phyloP scores from a whole-genome alignment of 192 early-diverging fungal species.

The Rhizophlyctis rosea region DNA sequence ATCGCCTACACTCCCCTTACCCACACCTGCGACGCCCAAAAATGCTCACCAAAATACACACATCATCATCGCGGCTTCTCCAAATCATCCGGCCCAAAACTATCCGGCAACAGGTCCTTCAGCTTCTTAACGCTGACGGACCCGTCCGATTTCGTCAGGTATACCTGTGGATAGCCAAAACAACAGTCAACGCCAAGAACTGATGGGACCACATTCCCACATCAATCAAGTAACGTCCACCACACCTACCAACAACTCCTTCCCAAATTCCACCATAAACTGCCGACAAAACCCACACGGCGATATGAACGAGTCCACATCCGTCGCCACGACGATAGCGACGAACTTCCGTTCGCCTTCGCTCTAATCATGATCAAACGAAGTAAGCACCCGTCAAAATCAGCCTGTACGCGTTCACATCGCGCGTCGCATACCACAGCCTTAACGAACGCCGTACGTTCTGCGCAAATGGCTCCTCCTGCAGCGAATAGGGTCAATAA shows the following conservation, averaged over 20 bases:
- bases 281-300: conserved; percentile 73
- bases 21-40: too few species aligned
- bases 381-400: too few species aligned
- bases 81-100: conserved; percentile 70
- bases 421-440: conserved; percentile 76
- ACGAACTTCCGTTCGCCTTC: conserved; percentile 74
- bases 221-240: not conserved
- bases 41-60: too few species aligned
- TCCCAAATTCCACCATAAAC: conserved; percentile 82
- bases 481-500: too few species aligned
- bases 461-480: conserved; percentile 87
- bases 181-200: not conserved
- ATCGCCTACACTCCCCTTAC: too few species aligned
- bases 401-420: too few species aligned
- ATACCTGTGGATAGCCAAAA: conserved; percentile 29
- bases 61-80: conserved; percentile 31
- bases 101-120: conserved; percentile 59
- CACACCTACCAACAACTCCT: conserved; percentile 44
- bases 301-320: conserved; percentile 49
- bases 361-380: too few species aligned
- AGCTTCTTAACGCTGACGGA: conserved; percentile 47
- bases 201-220: not conserved
- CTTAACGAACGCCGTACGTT: conserved; percentile 84
- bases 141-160: conserved; percentile 55
- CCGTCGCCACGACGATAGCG: conserved; percentile 76